Percentiles rank a stretch among this genome's conserved stretches.
phyloP scores from a whole-genome alignment of 2,329 filamentous ascomycete genomes.

The Cladobotryum mycophilum region DNA sequence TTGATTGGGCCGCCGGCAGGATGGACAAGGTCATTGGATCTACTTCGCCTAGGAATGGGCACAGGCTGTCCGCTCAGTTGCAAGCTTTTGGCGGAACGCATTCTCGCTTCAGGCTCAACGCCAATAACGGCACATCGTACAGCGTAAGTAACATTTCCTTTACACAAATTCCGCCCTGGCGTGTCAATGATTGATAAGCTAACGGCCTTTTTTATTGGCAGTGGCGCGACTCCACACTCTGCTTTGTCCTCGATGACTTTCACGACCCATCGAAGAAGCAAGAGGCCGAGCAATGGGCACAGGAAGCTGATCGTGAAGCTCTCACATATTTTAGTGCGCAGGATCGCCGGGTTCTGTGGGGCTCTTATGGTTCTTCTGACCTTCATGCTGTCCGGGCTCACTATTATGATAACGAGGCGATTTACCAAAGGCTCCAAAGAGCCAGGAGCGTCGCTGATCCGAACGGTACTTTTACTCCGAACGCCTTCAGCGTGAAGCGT shows the following conservation, averaged over 20 bases:
- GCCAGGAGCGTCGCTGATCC: slow-evolving; percentile 28
- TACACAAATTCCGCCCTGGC: slow-evolving; percentile 29
- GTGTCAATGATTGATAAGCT: not conserved
- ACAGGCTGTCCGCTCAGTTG: slow-evolving; percentile 39
- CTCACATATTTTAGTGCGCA: slow-evolving; percentile 29
- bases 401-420: slow-evolving; percentile 30
- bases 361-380: slow-evolving; percentile 31
- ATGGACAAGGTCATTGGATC: slow-evolving; percentile 32
- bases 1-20: slow-evolving; percentile 29
- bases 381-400: slow-evolving; percentile 27
- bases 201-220: not conserved
- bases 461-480: slow-evolving; percentile 31
- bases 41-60: slow-evolving; percentile 10
- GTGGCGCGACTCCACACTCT: slow-evolving; percentile 3
- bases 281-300: slow-evolving; percentile 36
- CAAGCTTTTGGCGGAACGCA: slow-evolving; percentile 39
- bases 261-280: slow-evolving; percentile 27
- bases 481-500: slow-evolving; percentile 22
- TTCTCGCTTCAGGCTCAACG: slow-evolving; percentile 35
- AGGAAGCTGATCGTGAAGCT: slow-evolving; percentile 31
- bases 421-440: slow-evolving; percentile 27
- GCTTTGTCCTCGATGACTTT: slow-evolving; percentile 37
- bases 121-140: slow-evolving; percentile 39
- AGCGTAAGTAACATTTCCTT: slow-evolving; percentile 42
- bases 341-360: slow-evolving; percentile 34